Base-by-base conservation (phyloP, 805 yeast genomes). In the Cyberlindnera veronae region DNA sequence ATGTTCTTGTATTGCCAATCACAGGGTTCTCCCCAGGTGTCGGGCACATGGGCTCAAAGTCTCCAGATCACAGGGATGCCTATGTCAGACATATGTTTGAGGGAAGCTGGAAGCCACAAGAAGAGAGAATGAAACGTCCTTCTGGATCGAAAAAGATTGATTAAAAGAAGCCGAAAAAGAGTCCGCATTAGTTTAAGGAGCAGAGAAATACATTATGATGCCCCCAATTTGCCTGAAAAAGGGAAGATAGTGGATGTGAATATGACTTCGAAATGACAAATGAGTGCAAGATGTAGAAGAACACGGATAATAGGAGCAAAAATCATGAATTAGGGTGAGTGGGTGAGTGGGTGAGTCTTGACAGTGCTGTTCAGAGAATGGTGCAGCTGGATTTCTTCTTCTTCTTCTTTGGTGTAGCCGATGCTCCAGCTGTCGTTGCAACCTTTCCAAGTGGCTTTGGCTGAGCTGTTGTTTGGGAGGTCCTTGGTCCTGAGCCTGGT, bases 1-100 rank as follows among this genome's bases (percentile, higher is more conserved):
- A 85, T 58, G 78, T 85, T 8, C 58, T 85, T 58, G 70, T 85
- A 1, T 64, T 84, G 40, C 95, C 95, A 24, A 81, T 81, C 42
- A 81, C 87, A 1, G 66, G 79, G 13, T 81, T 81, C 53, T 71
- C 79, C 46, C 87, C 88, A 0, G 83, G 77, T 37, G 84, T 80
- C 23, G 77, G 78, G 3, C 85, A 78, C 49, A 81, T 80, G 86
- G 86, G 86, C 2, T 66, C 85, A 1, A 60, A 68, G 38, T 40
- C 54, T 6, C 55, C 60, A 3, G 42, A 43, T 2, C 69, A 79
- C 55, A 65, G 64, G 11, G 53, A 71, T 60, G 85, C 86, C 1
- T 78, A 74, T 49, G 84, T 74, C 3, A 66, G 72, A 45, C 88
- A 81, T 55, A 68, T 70, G 71, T 81, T 81, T 54, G 75, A 72